Conservation (phyloP, 345 rosid species). For the Euphorbia peplus region DNA sequence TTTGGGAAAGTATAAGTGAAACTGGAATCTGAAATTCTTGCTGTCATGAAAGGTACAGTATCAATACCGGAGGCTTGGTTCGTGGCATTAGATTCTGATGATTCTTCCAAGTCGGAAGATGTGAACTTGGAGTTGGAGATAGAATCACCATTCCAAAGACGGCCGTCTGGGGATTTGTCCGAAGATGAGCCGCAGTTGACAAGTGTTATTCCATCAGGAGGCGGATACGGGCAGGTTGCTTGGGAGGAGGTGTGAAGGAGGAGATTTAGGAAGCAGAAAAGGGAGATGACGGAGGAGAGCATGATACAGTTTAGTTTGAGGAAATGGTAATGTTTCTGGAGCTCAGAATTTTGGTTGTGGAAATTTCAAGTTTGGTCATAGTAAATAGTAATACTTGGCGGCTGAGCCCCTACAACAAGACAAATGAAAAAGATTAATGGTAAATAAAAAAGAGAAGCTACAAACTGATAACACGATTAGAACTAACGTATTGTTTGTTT, state of each 20-base stretch:
- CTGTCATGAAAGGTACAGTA: constrained; percentile 16
- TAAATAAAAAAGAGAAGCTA: no score
- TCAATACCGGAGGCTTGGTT: background rate
- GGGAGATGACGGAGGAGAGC: background rate
- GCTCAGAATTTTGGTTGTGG: no score
- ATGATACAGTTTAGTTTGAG: no score
- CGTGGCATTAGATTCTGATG: background rate
- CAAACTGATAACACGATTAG: no score
- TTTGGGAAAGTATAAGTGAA: constrained; percentile 37
- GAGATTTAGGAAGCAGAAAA: background rate
- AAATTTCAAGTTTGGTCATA: no score
- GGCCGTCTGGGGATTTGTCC: background rate
- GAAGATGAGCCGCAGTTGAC: constrained; percentile 24
- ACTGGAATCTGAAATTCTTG: constrained; percentile 18
- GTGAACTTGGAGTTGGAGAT: constrained; percentile 13
- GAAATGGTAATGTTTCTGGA: no score
- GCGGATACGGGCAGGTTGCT: background rate
- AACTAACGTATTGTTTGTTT: no score
- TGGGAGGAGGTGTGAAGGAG: background rate
- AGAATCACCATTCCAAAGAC: constrained; percentile 30
- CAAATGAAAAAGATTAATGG: no score
- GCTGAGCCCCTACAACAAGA: no score
- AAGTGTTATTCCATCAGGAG: constrained; percentile 4
- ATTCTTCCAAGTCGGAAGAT: background rate
- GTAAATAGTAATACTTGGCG: no score